These are phyloP conservation scores for Coniferiporia weirii DNA, from an alignment of 1,284 basidiomycete genomes.

Conservation along the genomic window DNA sequence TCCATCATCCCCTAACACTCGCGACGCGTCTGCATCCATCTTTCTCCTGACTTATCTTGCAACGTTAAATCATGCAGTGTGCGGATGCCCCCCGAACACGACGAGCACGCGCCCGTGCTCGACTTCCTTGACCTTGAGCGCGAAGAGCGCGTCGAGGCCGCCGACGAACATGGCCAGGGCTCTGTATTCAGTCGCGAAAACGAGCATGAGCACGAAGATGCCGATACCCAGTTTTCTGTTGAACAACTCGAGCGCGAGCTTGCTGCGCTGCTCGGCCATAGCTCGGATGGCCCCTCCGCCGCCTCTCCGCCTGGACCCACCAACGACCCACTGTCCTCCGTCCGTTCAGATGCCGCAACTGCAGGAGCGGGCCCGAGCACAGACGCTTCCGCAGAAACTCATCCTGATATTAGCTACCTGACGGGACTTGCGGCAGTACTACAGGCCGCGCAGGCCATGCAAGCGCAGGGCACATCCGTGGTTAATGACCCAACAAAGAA, in stretches of 20 bases:
- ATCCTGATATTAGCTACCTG: neutral
- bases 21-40: neutral
- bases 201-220: neutral
- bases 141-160: slow-evolving; percentile 22
- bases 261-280: slow-evolving; percentile 58
- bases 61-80: neutral
- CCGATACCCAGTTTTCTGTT: slow-evolving; percentile 42
- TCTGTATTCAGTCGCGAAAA: neutral
- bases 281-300: slow-evolving; percentile 46
- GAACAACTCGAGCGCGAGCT: slow-evolving; percentile 73
- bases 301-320: neutral
- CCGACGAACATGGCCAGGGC: too few relatives aligned
- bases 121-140: slow-evolving; percentile 76
- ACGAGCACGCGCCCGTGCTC: slow-evolving; percentile 45
- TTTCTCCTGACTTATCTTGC: neutral
- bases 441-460: slow-evolving; percentile 63
- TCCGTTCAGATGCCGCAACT: too few relatives aligned
- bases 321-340: neutral
- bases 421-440: slow-evolving; percentile 63
- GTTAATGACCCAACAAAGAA: slow-evolving; percentile 40
- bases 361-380: neutral
- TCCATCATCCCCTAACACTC: neutral
- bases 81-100: neutral
- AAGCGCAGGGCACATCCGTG: slow-evolving; percentile 41
- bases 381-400: neutral